Conservation (phyloP, 129 eudicot genomes). For the Helichrysum umbraculigerum region DNA sequence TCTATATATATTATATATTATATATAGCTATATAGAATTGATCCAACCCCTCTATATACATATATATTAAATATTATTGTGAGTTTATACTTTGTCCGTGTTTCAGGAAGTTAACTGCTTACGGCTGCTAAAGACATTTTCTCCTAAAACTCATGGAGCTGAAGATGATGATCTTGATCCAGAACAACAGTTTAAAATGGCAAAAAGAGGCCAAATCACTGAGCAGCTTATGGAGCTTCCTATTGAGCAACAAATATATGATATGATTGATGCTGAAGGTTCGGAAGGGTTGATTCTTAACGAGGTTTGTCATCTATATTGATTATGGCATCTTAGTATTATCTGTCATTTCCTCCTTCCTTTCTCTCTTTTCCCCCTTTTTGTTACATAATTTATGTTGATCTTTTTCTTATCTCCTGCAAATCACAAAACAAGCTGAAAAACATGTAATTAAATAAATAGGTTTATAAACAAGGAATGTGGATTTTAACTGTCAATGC, state of each 20-base stretch:
- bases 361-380: not conserved
- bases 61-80: not conserved
- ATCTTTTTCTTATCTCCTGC: not conserved
- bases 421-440: not conserved
- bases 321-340: slow-evolving; percentile 17
- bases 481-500: not conserved
- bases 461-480: not conserved
- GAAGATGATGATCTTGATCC: slow-evolving; percentile 48
- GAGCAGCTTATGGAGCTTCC: slow-evolving; percentile 94
- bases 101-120: slow-evolving; percentile 72
- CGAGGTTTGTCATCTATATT: slow-evolving; percentile 46
- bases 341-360: not conserved
- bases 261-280: slow-evolving; percentile 86
- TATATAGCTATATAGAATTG: not conserved
- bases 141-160: slow-evolving; percentile 54
- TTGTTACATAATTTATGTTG: not conserved
- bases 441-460: not conserved
- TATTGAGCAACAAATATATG: slow-evolving; percentile 81
- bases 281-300: slow-evolving; percentile 70
- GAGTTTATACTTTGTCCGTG: not conserved
- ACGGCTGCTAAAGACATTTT: slow-evolving; percentile 69
- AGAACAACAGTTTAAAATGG: slow-evolving; percentile 47
- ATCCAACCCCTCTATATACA: not conserved
- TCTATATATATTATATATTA: not conserved
- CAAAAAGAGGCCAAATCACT: slow-evolving; percentile 62